These are phyloP conservation scores for Blastobotrys illinoisensis DNA, from an alignment of 1,139 yeast species.

Conservation along the genomic window DNA sequence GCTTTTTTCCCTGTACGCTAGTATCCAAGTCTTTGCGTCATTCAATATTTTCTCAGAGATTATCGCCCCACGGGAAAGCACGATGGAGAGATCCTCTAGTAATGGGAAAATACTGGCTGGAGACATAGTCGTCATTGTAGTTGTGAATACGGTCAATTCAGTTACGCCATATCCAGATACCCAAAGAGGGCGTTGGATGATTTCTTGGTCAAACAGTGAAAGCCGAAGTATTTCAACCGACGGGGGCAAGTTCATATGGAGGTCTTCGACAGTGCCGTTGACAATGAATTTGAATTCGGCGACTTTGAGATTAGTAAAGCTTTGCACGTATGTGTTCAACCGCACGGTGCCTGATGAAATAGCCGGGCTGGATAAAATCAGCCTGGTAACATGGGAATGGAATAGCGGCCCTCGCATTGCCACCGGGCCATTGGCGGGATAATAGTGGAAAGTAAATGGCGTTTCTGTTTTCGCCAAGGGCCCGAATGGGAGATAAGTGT, in stretches of 20 bases:
- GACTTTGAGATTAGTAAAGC: neutral
- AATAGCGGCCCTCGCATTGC: neutral
- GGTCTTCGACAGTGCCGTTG: neutral
- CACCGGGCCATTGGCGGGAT: neutral
- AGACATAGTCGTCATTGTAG: neutral
- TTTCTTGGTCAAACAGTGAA: neutral
- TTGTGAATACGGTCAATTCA: neutral
- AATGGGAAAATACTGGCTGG: neutral
- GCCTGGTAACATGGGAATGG: neutral
- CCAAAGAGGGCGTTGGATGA: neutral
- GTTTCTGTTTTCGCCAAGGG: neutral
- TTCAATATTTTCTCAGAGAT: neutral
- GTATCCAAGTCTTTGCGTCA: neutral
- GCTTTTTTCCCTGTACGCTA: neutral
- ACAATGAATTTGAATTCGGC: neutral
- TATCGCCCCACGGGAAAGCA: neutral
- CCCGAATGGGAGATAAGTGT: neutral
- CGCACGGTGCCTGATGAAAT: neutral
- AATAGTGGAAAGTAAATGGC: neutral
- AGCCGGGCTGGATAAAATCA: neutral
- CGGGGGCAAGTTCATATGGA: neutral
- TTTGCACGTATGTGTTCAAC: neutral
- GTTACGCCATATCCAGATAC: neutral
- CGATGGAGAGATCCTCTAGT: neutral
- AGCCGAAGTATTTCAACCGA: neutral